phyloP scores from a whole-genome alignment of 1,284 basidiomycete genomes.

The Ganoderma lucidum region DNA sequence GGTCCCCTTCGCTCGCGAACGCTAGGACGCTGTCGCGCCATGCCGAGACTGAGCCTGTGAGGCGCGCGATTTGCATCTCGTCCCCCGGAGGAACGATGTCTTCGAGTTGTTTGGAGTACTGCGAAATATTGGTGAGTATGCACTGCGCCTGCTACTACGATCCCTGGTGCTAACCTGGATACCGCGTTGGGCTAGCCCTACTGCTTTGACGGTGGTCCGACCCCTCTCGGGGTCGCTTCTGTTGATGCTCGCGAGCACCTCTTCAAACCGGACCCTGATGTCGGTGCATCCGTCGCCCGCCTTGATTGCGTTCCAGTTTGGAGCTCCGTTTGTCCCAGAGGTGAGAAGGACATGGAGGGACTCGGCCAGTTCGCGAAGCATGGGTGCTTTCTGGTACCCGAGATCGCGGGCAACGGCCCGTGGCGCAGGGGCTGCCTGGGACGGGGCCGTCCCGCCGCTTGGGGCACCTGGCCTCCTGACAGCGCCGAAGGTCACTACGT shows the following conservation, averaged over 20 bases:
- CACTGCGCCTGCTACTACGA: neutral
- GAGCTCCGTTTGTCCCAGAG: constrained; percentile 1
- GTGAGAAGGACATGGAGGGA: constrained; percentile 14
- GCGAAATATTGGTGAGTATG: neutral
- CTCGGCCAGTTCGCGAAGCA: constrained; percentile 17
- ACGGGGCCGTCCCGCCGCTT: neutral
- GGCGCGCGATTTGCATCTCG: constrained; percentile 3
- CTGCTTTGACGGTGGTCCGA: neutral
- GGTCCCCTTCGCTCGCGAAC: constrained; percentile 13
- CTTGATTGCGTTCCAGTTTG: constrained; percentile 20
- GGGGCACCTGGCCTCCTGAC: neutral
- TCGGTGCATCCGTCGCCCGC: constrained; percentile 7
- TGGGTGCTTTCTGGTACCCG: constrained; percentile 14
- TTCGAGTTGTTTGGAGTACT: constrained; percentile 11
- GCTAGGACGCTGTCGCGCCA: constrained; percentile 19
- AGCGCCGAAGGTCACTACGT: neutral
- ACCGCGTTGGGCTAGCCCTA: neutral
- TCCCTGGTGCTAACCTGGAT: neutral
- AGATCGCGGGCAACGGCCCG: constrained; percentile 6
- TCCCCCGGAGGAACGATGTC: constrained; percentile 5
- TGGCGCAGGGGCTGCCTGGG: neutral
- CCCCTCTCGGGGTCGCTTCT: constrained; percentile 5
- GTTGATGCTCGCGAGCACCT: constrained; percentile 4
- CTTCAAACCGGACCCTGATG: constrained; percentile 15
- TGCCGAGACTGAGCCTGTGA: neutral